Evolutionary conservation across 108 stramenopile species (phyloP).

Genomic region (Cyclotella cryptica): DNA sequence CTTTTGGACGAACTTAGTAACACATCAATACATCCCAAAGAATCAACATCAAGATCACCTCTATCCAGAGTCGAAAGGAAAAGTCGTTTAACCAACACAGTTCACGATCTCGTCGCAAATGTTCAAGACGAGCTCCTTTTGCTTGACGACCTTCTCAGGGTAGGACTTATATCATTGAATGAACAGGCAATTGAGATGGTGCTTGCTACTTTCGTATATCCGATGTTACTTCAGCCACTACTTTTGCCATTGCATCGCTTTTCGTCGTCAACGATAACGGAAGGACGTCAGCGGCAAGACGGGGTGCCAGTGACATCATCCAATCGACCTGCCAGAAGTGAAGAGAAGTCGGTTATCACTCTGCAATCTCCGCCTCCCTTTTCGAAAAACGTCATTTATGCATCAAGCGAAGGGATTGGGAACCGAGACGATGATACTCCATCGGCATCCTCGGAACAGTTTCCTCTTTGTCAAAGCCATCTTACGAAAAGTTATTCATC

Average conservation of each 20-base stretch:
- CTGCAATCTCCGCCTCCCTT: constrained; percentile 39
- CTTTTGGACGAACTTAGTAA: constrained; percentile 59
- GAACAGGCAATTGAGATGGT: constrained; percentile 92
- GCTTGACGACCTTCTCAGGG: constrained; percentile 83
- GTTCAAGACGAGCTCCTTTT: constrained; percentile 86
- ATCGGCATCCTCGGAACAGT: background rate
- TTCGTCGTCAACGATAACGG: constrained; percentile 27
- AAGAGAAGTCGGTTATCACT: constrained; percentile 14
- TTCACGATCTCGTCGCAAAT: constrained; percentile 68
- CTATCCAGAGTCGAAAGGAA: constrained; percentile 35
- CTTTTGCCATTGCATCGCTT: constrained; percentile 70
- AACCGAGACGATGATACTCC: background rate
- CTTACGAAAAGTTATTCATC: constrained; percentile 26
- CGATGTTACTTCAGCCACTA: constrained; percentile 82
- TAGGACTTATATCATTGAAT: constrained; percentile 84
- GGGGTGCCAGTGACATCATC: background rate
- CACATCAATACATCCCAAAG: background rate
- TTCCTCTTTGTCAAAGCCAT: constrained; percentile 3
- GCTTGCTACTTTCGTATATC: constrained; percentile 91
- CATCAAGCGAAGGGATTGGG: background rate
- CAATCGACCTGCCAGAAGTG: background rate
- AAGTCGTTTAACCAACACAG: constrained; percentile 39
- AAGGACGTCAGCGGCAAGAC: background rate
- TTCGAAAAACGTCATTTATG: constrained; percentile 1
- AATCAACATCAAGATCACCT: constrained; percentile 9